Evolutionary conservation across 371 early-diverging fungal genomes (phyloP).

Genomic region (Mucor circinelloides): DNA sequence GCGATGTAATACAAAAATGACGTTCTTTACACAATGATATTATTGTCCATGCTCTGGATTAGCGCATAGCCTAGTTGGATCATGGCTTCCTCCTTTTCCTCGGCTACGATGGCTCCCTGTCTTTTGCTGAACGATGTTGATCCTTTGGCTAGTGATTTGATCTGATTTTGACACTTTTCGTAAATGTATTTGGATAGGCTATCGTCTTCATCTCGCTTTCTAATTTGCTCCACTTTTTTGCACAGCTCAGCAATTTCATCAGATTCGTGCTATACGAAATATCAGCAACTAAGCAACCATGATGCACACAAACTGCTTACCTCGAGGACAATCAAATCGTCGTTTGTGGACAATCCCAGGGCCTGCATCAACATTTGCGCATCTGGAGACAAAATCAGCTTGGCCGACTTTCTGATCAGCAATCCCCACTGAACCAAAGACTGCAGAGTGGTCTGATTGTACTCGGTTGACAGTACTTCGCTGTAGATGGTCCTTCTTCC

Average conservation of each 20-base stretch:
- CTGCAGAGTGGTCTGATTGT: conserved; percentile 22
- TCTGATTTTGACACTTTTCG: conserved; percentile 34
- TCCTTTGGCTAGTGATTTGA: conserved; percentile 22
- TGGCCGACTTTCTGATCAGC: conserved; percentile 18
- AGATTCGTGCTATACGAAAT: neutral
- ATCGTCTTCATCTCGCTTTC: conserved; percentile 21
- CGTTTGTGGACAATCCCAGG: conserved; percentile 32
- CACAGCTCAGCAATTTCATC: conserved; percentile 24
- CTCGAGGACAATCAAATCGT: conserved; percentile 20
- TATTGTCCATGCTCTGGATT: conserved; percentile 24
- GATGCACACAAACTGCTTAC: neutral
- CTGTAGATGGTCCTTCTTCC: conserved; percentile 41
- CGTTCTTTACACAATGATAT: neutral
- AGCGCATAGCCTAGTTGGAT: conserved; percentile 34
- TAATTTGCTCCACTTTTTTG: conserved; percentile 29
- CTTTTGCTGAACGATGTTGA: conserved; percentile 24
- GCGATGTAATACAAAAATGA: neutral
- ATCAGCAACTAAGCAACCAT: no score
- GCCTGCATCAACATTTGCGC: conserved; percentile 36
- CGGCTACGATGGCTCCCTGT: conserved; percentile 18
- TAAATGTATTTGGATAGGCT: conserved; percentile 22
- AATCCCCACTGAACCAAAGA: conserved; percentile 23
- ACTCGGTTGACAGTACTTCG: conserved; percentile 37
- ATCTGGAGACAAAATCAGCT: conserved; percentile 30
- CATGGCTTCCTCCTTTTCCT: conserved; percentile 35